Evolutionary conservation across 2,329 filamentous ascomycete genomes (phyloP).

Genomic region (Neurospora crassa): DNA sequence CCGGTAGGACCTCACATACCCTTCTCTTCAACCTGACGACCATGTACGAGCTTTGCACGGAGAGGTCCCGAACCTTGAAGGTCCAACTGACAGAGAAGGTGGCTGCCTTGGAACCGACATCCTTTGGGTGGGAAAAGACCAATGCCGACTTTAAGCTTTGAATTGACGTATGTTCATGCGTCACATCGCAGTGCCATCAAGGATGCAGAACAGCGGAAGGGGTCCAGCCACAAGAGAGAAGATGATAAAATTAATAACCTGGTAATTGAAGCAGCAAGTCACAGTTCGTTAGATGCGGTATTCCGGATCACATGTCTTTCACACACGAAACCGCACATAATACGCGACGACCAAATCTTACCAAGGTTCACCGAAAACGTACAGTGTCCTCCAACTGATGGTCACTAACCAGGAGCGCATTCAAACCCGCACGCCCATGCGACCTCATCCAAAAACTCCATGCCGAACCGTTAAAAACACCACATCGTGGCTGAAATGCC

Average conservation of each 20-base stretch:
- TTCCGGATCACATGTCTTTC: not conserved
- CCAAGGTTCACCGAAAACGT: not conserved
- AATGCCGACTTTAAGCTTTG: slow-evolving; percentile 71
- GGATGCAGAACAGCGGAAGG: not conserved
- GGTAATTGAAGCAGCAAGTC: not conserved
- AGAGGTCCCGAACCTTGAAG: slow-evolving; percentile 64
- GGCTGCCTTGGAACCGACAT: slow-evolving; percentile 45
- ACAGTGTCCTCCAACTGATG: not conserved
- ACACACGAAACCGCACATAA: not conserved
- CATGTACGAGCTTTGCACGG: slow-evolving; percentile 84
- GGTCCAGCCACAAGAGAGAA: not conserved
- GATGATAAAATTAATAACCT: not conserved
- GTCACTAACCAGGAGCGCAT: not conserved
- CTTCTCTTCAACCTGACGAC: slow-evolving; percentile 85
- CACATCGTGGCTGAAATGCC: not conserved
- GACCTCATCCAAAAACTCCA: not conserved
- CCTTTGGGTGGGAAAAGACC: slow-evolving; percentile 58
- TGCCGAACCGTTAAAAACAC: not conserved
- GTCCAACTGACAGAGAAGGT: slow-evolving; percentile 59
- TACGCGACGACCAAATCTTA: not conserved
- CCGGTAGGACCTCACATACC: slow-evolving; percentile 61
- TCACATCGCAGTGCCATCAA: not conserved
- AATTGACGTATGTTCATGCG: not conserved
- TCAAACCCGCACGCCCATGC: not conserved
- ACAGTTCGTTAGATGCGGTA: not conserved